Conservation (phyloP, 2,329 filamentous ascomycete species). For the Fusarium napiforme region DNA sequence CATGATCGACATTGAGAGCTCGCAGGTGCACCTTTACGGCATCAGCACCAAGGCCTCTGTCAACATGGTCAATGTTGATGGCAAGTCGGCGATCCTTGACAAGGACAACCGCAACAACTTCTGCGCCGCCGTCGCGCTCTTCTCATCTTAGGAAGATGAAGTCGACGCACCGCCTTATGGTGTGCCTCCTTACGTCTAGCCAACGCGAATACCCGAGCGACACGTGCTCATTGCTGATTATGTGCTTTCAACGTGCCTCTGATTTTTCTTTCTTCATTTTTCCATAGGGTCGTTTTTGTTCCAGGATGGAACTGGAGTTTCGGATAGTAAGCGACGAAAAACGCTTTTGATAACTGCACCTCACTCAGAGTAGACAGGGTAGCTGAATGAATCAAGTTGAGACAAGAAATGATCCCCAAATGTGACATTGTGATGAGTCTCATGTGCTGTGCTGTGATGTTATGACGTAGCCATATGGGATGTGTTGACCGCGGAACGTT, state of each 20-base stretch:
- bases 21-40: slow-evolving; percentile 72
- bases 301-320: slow-evolving; percentile 34
- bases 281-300: slow-evolving; percentile 31
- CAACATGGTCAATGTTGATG: slow-evolving; percentile 77
- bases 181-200: slow-evolving; percentile 11
- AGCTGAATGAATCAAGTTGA: slow-evolving; percentile 30
- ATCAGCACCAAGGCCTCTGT: slow-evolving; percentile 79
- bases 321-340: slow-evolving; percentile 31
- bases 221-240: neutral
- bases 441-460: neutral
- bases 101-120: slow-evolving; percentile 73
- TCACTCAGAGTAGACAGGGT: slow-evolving; percentile 9
- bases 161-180: neutral
- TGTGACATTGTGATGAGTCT: neutral
- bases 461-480: neutral
- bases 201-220: slow-evolving; percentile 16
- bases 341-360: slow-evolving; percentile 16
- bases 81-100: slow-evolving; percentile 63
- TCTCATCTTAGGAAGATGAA: slow-evolving; percentile 35
- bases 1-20: slow-evolving; percentile 79
- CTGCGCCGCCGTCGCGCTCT: slow-evolving; percentile 67
- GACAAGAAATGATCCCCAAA: neutral
- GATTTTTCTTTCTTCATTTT: slow-evolving; percentile 24
- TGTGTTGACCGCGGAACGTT: neutral
- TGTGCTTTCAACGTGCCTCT: slow-evolving; percentile 20